phyloP scores from a whole-genome alignment of 305 asterid species.

The Fraxinus velutina region DNA sequence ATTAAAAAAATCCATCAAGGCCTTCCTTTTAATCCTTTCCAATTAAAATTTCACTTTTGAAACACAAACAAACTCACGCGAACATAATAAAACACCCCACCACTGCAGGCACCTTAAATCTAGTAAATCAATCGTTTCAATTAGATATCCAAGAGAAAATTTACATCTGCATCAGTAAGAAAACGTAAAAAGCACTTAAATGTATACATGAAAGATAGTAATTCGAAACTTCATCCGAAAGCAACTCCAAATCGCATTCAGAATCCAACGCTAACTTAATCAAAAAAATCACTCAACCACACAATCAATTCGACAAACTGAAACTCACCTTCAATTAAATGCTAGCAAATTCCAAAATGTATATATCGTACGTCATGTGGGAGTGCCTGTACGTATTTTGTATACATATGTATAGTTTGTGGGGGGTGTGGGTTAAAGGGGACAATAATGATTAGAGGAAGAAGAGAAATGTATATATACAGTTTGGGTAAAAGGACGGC shows the following conservation, averaged over 20 bases:
- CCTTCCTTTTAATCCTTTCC: constrained; percentile 4
- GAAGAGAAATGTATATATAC: constrained; percentile 20
- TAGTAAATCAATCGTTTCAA: constrained; percentile 18
- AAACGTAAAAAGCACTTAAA: neutral
- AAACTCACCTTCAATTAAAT: constrained; percentile 34
- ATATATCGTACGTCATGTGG: neutral
- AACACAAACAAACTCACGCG: neutral
- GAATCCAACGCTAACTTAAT: constrained; percentile 23
- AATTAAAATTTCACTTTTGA: neutral
- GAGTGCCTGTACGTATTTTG: neutral
- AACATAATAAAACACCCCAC: neutral
- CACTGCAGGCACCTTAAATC: constrained; percentile 13
- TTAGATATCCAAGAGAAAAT: constrained; percentile 3
- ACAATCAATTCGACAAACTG: constrained; percentile 10
- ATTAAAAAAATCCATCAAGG: neutral
- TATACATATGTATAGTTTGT: neutral
- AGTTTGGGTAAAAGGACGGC: constrained; percentile 28
- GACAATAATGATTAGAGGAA: neutral
- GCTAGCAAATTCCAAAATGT: constrained; percentile 10
- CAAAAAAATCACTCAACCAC: constrained; percentile 21
- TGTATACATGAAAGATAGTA: constrained; percentile 6
- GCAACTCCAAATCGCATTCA: constrained; percentile 33
- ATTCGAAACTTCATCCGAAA: constrained; percentile 29
- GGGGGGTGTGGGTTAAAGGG: neutral
- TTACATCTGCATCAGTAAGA: neutral